Base-by-base conservation (phyloP, 495 filamentous ascomycete genomes). In the Oidiodendron maius region DNA sequence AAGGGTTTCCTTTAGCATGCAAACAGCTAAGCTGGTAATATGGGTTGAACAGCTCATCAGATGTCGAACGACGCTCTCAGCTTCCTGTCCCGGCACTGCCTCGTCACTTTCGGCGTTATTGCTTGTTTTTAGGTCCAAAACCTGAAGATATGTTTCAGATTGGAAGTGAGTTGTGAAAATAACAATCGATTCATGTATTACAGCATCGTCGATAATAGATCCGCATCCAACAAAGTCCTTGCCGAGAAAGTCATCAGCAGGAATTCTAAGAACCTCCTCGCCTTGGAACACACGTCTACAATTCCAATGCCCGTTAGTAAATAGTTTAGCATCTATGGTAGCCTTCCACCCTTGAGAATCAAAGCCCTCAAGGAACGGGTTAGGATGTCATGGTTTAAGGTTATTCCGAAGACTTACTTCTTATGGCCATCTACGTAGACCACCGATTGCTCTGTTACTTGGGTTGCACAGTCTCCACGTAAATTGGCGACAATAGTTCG, bases 381-480 rank as follows among this genome's bases (percentile, higher is more conserved):
- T n/a, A n/a, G n/a, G n/a, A n/a, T n/a, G n/a, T n/a, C n/a, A n/a
- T n/a, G n/a, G n/a, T n/a, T n/a, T n/a, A n/a, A n/a, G n/a, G n/a
- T n/a, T n/a, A n/a, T n/a, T n/a, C n/a, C n/a, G 20, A 44, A 24
- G 10, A 46, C 56, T 49, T 46, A 58, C 56, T n/a, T 8, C 1
- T 22, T n/a, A 13, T 25, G 1, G 2, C 39, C 49, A 42, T 22
- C 17, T 20, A 44, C 46, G 1, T 51, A 22, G 3, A 51, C 46
- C 1, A 58, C 46, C 5, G 58, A 61, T 10, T 43, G 26, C 36
- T 58, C 55, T 4, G 59, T 62, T 0, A 62, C 56, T 39, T 62
- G 59, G 15, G 53, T 50, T 2, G 25, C 39, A 8, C 25, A 36
- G 12, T 49, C 4, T 13, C 40, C 42, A 22, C 45, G 38, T 22